Percentiles rank a stretch among this genome's conserved stretches.
Evolutionary conservation across 805 yeast species (phyloP).

Genomic region (Sugiyamaella boreocaroliniensis): DNA sequence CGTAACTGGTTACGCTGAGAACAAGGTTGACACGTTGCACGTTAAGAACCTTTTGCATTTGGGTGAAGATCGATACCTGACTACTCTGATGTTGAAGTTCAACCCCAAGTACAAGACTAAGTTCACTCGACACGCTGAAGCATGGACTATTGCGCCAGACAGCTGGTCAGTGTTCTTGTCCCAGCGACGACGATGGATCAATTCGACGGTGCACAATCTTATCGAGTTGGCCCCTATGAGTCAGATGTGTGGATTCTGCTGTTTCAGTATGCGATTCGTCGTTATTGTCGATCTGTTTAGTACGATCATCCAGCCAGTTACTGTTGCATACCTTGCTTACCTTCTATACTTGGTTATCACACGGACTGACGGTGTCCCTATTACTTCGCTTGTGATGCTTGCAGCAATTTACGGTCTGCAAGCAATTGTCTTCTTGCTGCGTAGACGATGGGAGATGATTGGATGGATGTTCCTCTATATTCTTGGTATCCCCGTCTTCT

Average conservation of each 20-base stretch:
- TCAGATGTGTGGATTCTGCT: constrained; percentile 60
- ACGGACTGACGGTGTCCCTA: constrained; percentile 45
- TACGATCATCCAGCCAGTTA: constrained; percentile 56
- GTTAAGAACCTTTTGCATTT: constrained; percentile 52
- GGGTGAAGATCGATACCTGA: constrained; percentile 56
- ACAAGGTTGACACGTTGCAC: constrained; percentile 52
- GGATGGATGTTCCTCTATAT: constrained; percentile 52
- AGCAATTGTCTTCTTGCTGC: constrained; percentile 44
- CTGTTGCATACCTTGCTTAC: constrained; percentile 42
- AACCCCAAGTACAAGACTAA: constrained; percentile 51
- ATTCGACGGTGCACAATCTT: constrained; percentile 58
- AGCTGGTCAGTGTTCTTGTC: constrained; percentile 50
- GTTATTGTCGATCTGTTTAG: constrained; percentile 51
- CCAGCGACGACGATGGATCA: constrained; percentile 64
- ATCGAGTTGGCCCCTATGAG: constrained; percentile 52
- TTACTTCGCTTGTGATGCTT: constrained; percentile 49
- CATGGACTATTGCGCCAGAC: constrained; percentile 56
- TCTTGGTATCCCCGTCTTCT: constrained; percentile 53
- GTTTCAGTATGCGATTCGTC: constrained; percentile 57
- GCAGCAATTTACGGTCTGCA: constrained; percentile 54
- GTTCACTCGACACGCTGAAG: constrained; percentile 51
- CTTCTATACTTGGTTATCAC: constrained; percentile 45
- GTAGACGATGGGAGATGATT: constrained; percentile 41
- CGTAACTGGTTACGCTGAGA: constrained; percentile 50
- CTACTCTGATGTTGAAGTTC: constrained; percentile 50